A percentile compares a stretch with the other conserved stretches of the same genome.
These are phyloP conservation scores for Vigna angularis DNA, from an alignment of 306 rosid genomes.

Conservation along the genomic window DNA sequence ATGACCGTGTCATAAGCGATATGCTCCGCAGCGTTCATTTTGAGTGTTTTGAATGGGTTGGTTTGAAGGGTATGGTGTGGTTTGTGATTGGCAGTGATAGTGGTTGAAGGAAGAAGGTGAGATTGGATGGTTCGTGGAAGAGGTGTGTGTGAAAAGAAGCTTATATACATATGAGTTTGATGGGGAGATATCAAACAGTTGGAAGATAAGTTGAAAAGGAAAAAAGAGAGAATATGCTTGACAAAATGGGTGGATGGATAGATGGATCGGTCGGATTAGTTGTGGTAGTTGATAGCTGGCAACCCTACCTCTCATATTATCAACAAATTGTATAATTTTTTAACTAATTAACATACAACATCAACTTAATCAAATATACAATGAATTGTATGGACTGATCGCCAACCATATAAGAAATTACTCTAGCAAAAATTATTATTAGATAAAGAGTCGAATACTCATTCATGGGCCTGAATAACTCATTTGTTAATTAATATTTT, in stretches of 20 bases:
- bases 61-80: not conserved
- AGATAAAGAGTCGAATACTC: too few relatives aligned
- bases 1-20: slow-evolving; percentile 61
- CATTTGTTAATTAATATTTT: too few relatives aligned
- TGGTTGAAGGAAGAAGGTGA: not conserved
- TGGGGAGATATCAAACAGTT: slow-evolving; percentile 22
- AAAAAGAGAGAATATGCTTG: slow-evolving; percentile 40
- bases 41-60: not conserved
- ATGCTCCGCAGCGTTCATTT: slow-evolving; percentile 53
- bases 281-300: slow-evolving; percentile 65
- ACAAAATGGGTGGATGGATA: slow-evolving; percentile 41
- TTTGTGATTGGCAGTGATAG: not conserved
- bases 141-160: slow-evolving; percentile 41
- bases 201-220: slow-evolving; percentile 31
- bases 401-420: too few relatives aligned
- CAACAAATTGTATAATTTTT: not conserved
- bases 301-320: slow-evolving; percentile 38
- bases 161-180: slow-evolving; percentile 23
- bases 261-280: slow-evolving; percentile 52
- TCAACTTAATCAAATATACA: too few relatives aligned
- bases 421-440: too few relatives aligned
- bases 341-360: too few relatives aligned
- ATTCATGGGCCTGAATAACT: too few relatives aligned
- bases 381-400: too few relatives aligned
- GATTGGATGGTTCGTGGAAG: slow-evolving; percentile 32